phyloP scores from a whole-genome alignment of 257 asterid species.

The Datura wrightii region DNA sequence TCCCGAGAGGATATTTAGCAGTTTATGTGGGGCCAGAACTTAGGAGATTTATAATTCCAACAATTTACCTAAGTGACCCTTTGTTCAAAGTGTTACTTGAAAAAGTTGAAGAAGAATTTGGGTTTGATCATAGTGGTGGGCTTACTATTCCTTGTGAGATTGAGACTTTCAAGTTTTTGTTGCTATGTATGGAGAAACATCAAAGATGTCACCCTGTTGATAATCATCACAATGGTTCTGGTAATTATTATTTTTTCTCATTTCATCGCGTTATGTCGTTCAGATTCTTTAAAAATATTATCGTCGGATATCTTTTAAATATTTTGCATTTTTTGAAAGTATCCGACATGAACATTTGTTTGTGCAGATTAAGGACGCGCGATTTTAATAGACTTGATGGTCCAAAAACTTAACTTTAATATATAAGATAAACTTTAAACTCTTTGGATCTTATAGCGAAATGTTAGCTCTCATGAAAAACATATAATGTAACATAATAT shows the following conservation, averaged over 20 bases:
- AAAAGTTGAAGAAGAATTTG: slow-evolving; percentile 78
- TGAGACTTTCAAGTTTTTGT: slow-evolving; percentile 53
- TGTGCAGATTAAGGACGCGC: too few relatives aligned
- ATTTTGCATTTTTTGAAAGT: background rate
- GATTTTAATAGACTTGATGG: too few relatives aligned
- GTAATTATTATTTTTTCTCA: background rate
- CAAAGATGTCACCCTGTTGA: slow-evolving; percentile 37
- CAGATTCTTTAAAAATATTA: background rate
- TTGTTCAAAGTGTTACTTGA: slow-evolving; percentile 65
- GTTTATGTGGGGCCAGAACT: slow-evolving; percentile 59
- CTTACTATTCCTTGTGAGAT: slow-evolving; percentile 74
- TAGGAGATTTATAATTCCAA: slow-evolving; percentile 68
- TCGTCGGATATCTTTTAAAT: background rate
- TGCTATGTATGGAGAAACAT: slow-evolving; percentile 51
- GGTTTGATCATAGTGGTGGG: slow-evolving; percentile 74
- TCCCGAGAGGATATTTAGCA: slow-evolving; percentile 50
- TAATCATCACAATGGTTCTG: slow-evolving; percentile 21
- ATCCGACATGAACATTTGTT: background rate
- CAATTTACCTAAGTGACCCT: slow-evolving; percentile 62
- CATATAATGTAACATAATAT: too few relatives aligned
- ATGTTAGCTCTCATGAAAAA: too few relatives aligned
- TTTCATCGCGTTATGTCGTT: background rate
- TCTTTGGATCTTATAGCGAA: too few relatives aligned
- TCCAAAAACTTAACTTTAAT: too few relatives aligned
- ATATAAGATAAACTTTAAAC: too few relatives aligned